A percentile compares a stretch with the other conserved stretches of the same genome.
Conservation (phyloP, 139 green algal species). For the Volvox africanus region DNA sequence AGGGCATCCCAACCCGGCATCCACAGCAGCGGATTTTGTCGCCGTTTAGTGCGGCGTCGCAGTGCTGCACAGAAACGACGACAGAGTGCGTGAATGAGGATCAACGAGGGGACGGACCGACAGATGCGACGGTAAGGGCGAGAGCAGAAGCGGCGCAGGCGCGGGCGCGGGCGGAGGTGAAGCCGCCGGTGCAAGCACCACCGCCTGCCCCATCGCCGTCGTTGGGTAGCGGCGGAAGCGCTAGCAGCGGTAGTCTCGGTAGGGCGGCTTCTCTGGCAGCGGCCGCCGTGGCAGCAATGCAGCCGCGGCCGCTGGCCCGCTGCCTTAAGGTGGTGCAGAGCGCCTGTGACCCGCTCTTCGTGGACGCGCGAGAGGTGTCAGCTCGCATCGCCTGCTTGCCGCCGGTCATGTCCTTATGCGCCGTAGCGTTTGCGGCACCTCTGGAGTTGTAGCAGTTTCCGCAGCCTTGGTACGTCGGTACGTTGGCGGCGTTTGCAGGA, state of each 20-base stretch:
- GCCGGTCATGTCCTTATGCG: constrained; percentile 44
- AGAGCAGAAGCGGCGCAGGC: neutral
- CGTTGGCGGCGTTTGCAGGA: too few relatives aligned
- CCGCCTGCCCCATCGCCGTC: neutral
- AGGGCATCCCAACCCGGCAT: neutral
- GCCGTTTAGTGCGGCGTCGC: constrained; percentile 15
- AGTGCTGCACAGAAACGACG: neutral
- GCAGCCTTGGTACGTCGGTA: too few relatives aligned
- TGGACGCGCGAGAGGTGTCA: constrained; percentile 37
- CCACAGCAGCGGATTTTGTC: neutral
- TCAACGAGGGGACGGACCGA: neutral
- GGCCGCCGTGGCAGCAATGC: constrained; percentile 23
- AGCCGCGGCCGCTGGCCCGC: constrained; percentile 37
- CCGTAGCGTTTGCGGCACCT: constrained; percentile 37
- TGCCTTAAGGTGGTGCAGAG: constrained; percentile 32
- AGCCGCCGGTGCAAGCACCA: neutral
- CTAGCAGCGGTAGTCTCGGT: neutral
- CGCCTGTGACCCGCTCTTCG: constrained; percentile 44
- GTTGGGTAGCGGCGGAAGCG: neutral
- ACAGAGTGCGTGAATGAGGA: neutral
- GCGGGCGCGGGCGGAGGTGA: neutral
- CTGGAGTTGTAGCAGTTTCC: constrained; percentile 17
- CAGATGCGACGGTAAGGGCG: neutral
- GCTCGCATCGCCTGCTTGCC: constrained; percentile 36
- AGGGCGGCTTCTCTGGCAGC: neutral